Evolutionary conservation across 108 stramenopile species (phyloP).

Genomic region (Craspedostauros australis): DNA sequence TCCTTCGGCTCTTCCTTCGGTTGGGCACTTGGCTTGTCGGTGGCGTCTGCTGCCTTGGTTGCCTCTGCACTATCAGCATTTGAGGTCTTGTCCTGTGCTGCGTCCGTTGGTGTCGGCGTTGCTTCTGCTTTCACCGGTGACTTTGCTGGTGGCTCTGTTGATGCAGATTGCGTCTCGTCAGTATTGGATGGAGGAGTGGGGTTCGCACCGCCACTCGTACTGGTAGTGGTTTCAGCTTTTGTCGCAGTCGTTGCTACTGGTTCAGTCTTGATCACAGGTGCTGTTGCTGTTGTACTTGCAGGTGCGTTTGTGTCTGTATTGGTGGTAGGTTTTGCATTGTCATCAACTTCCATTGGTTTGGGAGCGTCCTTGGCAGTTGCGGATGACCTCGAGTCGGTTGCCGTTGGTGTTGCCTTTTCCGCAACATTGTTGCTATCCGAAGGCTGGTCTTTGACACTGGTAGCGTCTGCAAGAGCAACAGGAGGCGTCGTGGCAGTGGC

Average conservation of each 20-base stretch:
- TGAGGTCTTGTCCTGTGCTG: not conserved
- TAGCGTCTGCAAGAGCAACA: too few species aligned
- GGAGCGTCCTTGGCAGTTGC: not conserved
- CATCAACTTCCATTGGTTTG: not conserved
- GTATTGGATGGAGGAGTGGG: too few species aligned
- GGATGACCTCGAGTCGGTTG: not conserved
- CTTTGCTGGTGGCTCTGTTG: not conserved
- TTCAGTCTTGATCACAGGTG: too few species aligned
- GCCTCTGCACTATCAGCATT: not conserved
- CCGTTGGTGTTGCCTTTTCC: slow-evolving; percentile 1
- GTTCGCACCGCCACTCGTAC: too few species aligned
- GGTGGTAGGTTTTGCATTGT: not conserved
- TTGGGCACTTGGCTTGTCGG: not conserved
- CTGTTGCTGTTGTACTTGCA: too few species aligned
- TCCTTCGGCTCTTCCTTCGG: not conserved
- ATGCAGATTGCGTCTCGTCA: not conserved
- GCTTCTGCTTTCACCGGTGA: not conserved
- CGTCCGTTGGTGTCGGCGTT: not conserved
- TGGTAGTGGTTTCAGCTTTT: too few species aligned
- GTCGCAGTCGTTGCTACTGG: too few species aligned
- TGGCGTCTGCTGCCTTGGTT: not conserved
- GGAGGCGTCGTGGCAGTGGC: too few species aligned
- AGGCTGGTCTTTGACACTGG: too few species aligned
- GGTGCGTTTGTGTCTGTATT: too few species aligned
- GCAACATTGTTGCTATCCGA: too few species aligned